Conservation (phyloP, 73 alveolate genomes). For the Diophrys sp. region DNA sequence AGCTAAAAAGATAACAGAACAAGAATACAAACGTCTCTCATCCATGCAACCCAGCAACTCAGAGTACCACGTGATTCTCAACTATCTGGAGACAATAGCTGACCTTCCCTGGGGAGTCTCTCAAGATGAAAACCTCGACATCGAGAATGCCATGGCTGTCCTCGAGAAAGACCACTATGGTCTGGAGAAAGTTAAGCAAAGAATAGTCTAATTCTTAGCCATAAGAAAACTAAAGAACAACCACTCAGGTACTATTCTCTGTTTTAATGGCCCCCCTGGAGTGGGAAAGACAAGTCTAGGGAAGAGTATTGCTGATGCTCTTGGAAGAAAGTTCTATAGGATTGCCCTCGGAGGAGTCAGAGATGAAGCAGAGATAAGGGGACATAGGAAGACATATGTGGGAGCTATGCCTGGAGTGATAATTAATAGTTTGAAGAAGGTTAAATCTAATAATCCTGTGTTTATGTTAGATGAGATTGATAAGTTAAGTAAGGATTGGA, state of each 20-base stretch:
- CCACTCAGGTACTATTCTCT: slow-evolving; percentile 80
- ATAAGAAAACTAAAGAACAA: slow-evolving; percentile 71
- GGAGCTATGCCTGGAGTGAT: slow-evolving; percentile 94
- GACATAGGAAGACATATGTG: slow-evolving; percentile 94
- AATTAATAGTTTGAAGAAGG: slow-evolving; percentile 76
- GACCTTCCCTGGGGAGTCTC: slow-evolving; percentile 78
- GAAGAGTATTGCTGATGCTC: slow-evolving; percentile 87
- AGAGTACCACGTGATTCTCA: slow-evolving; percentile 72
- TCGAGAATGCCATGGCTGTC: slow-evolving; percentile 60
- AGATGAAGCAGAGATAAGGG: slow-evolving; percentile 96
- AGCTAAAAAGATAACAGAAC: slow-evolving; percentile 56
- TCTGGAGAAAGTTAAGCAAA: slow-evolving; percentile 82
- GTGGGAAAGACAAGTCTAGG: slow-evolving; percentile 97
- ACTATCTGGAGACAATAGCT: slow-evolving; percentile 68
- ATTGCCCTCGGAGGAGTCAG: slow-evolving; percentile 91
- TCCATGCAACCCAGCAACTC: slow-evolving; percentile 53
- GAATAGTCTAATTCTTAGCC: slow-evolving; percentile 90
- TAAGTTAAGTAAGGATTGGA: slow-evolving; percentile 78
- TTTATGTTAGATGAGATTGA: slow-evolving; percentile 95
- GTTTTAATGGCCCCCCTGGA: slow-evolving; percentile 96
- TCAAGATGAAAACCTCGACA: slow-evolving; percentile 60
- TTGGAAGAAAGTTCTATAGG: slow-evolving; percentile 89
- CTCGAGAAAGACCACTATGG: slow-evolving; percentile 93
- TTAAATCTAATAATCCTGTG: slow-evolving; percentile 89
- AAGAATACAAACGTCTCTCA: slow-evolving; percentile 59